Base-by-base conservation (phyloP, 805 yeast genomes). In the Candida montana region DNA sequence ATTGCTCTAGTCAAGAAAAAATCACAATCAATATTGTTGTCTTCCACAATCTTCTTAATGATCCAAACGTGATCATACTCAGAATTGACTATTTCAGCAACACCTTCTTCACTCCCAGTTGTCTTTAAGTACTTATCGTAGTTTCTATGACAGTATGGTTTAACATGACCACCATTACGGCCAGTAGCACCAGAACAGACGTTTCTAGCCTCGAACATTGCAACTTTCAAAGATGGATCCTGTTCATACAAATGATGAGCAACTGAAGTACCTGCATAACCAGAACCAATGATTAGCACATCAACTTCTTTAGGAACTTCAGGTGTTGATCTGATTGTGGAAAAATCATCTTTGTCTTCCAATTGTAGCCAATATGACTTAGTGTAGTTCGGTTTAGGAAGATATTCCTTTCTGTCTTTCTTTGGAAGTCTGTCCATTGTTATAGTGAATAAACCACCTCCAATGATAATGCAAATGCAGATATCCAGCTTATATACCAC, bases 141-240 rank as follows among this genome's bases (percentile, higher is more conserved):
- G 15, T 33, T 33, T 21, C 55, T 45, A 31, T 51, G 54, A 31
- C 45, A 39, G 31, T 51, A 41, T 9, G 75, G 74, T 35, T 69
- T 68, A 41, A 72, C 48, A 47, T 72, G 77, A 3, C 77, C 77
- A 18, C 77, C 76, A 44, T 72, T 72, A 42, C 77, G 55, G 7
- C 72, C 76, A 2, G 74, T 68, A 7, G 76, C 77, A 27, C 72
- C 71, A 10, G 65, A 55, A 36, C 70, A 65, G 7, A 57, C 45
- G 21, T 58, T 61, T 35, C 72, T 54, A 3, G 75, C 75, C 47
- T 72, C 77, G 8, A 66, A 55, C 49, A 72, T 35, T 2, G 55
- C 58, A 7, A 63, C 49, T 8, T 45, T 44, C 12, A 48, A 35
- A 11, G 23, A 27, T 20, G 58, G 52, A 21, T 59, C 50, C 24